A percentile compares a stretch with the other conserved stretches of the same genome.
Evolutionary conservation across 495 filamentous ascomycete genomes (phyloP).

Genomic region (Friedmanniomyces endolithicus): DNA sequence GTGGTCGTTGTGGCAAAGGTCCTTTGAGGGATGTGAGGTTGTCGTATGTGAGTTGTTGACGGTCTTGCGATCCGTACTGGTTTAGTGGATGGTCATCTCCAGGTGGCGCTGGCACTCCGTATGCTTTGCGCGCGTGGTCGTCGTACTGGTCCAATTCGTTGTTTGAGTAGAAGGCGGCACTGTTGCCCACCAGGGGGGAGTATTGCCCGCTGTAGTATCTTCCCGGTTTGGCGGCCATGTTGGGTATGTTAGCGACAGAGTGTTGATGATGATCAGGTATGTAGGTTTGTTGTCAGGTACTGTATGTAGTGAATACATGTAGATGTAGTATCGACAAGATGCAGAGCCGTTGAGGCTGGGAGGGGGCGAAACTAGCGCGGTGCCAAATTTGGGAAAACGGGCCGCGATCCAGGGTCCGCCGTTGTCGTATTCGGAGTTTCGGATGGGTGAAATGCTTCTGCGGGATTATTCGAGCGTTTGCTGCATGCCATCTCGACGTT

Average conservation of each 20-base stretch:
- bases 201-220: conserved; percentile 2
- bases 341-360: no score
- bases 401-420: no score
- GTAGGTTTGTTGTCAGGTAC: neutral
- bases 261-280: neutral
- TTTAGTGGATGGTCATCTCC: neutral
- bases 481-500: no score
- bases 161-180: conserved; percentile 7
- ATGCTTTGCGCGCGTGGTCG: neutral
- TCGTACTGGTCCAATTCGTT: conserved; percentile 4
- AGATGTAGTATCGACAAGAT: neutral
- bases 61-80: neutral
- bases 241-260: neutral
- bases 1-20: neutral
- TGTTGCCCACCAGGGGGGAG: neutral
- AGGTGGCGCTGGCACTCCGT: neutral
- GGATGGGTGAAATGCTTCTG: no score
- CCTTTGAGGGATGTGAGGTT: neutral
- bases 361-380: no score
- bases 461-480: no score
- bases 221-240: neutral
- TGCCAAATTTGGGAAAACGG: no score
- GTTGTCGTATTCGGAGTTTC: no score
- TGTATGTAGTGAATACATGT: no score
- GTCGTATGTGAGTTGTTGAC: neutral